Conservation (phyloP, 2,329 filamentous ascomycete genomes). For the Rhytidhysteron rufulum region DNA sequence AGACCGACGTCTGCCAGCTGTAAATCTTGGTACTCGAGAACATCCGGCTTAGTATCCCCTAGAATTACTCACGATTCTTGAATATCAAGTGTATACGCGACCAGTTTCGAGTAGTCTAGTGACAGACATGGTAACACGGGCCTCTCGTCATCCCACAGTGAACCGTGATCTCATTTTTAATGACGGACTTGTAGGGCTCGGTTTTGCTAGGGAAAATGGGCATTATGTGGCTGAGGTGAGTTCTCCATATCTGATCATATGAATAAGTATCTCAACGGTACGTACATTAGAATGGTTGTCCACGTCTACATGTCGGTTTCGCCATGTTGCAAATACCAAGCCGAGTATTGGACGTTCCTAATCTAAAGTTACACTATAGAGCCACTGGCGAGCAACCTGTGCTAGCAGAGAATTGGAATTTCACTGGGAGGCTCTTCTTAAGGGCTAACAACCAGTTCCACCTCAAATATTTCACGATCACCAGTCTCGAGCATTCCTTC, state of each 20-base stretch:
- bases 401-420: not conserved
- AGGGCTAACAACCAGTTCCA: not conserved
- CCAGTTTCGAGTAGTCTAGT: constrained; percentile 13
- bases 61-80: constrained; percentile 12
- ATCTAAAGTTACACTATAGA: not conserved
- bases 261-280: too few species aligned
- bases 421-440: not conserved
- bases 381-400: not conserved
- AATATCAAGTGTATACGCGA: constrained; percentile 15
- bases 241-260: too few species aligned
- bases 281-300: too few species aligned
- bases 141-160: constrained; percentile 7
- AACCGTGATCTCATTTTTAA: constrained; percentile 13
- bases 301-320: constrained; percentile 1
- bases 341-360: not conserved
- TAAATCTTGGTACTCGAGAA: not conserved
- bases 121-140: constrained; percentile 11
- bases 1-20: not conserved
- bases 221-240: too few species aligned
- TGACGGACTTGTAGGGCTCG: constrained; percentile 15
- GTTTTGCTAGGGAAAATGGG: too few species aligned
- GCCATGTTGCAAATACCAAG: not conserved
- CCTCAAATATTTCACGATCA: not conserved
- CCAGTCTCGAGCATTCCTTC: not conserved
- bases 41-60: constrained; percentile 5